phyloP scores from a whole-genome alignment of 2,329 filamentous ascomycete genomes.

The Penicillium sp. region DNA sequence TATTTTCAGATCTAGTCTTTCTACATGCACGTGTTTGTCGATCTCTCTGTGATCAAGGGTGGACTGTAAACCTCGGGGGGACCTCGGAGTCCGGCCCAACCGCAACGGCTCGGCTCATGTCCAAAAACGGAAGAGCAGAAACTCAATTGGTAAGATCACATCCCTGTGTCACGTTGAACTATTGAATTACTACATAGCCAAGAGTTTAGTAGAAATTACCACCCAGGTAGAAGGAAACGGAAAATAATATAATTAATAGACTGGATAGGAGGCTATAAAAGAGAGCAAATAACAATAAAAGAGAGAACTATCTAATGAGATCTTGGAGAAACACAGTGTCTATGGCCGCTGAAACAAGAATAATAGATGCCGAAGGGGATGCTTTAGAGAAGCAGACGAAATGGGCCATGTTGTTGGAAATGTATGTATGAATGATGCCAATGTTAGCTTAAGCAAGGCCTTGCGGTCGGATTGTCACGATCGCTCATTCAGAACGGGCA shows the following conservation, averaged over 20 bases:
- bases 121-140: background rate
- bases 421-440: background rate
- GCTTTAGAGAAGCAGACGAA: background rate
- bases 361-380: background rate
- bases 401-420: too few species aligned
- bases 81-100: background rate
- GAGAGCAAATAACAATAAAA: background rate
- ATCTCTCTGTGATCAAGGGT: background rate
- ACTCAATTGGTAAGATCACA: background rate
- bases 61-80: background rate
- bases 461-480: background rate
- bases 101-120: background rate
- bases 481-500: slow-evolving; percentile 34
- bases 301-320: background rate
- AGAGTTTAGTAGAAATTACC: too few species aligned
- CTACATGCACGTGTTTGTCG: background rate
- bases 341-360: background rate
- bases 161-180: too few species aligned
- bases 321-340: background rate
- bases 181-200: too few species aligned
- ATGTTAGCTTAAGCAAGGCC: background rate
- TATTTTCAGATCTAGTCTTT: background rate
- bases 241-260: background rate
- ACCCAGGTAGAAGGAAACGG: background rate
- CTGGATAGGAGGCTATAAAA: background rate